Evolutionary conservation across 2,329 filamentous ascomycete genomes (phyloP).

Genomic region (Setomelanomma holmii): DNA sequence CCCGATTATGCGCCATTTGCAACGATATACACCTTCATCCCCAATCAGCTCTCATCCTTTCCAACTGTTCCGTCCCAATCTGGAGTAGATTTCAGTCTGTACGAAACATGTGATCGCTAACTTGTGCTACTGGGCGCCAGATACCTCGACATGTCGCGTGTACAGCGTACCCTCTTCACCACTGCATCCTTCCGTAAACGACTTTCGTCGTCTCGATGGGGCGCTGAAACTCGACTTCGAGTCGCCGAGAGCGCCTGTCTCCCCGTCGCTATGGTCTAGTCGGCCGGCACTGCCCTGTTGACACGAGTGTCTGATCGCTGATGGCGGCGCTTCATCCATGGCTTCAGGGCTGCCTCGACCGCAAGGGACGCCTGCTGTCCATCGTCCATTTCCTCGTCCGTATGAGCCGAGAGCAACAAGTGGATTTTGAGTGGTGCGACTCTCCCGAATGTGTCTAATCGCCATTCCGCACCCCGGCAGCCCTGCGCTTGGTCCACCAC

Average conservation of each 20-base stretch:
- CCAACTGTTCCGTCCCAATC: neutral
- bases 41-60: slow-evolving; percentile 13
- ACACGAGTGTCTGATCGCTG: slow-evolving; percentile 17
- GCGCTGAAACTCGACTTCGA: slow-evolving; percentile 35
- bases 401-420: slow-evolving; percentile 24
- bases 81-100: neutral
- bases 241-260: slow-evolving; percentile 27
- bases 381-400: slow-evolving; percentile 27
- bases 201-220: slow-evolving; percentile 31
- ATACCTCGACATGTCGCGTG: slow-evolving; percentile 21
- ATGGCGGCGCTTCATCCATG: slow-evolving; percentile 24
- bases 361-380: slow-evolving; percentile 42
- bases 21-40: slow-evolving; percentile 2
- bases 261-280: neutral
- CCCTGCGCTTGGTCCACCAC: slow-evolving; percentile 43
- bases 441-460: slow-evolving; percentile 35
- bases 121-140: slow-evolving; percentile 14
- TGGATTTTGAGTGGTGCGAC: slow-evolving; percentile 28
- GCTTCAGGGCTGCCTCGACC: slow-evolving; percentile 32
- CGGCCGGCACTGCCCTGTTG: slow-evolving; percentile 9
- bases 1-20: slow-evolving; percentile 15
- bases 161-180: slow-evolving; percentile 8
- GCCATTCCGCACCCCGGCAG: slow-evolving; percentile 38
- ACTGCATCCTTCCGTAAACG: slow-evolving; percentile 25
- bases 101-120: slow-evolving; percentile 2